Base-by-base conservation (phyloP, 331 rosid species). In the Quercus tomentella region DNA sequence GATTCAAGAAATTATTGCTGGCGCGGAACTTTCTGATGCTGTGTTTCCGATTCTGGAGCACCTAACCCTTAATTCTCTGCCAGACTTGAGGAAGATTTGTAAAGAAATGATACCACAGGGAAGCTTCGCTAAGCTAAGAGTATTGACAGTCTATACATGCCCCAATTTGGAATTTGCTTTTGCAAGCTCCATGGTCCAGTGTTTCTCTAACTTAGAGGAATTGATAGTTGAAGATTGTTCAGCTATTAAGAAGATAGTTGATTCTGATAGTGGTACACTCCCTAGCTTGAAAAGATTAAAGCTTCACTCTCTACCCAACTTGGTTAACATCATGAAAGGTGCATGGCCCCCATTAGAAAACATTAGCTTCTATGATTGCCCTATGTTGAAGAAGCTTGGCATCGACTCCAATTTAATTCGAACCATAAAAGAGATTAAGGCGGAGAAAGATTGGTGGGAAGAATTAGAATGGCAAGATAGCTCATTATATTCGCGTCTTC, bases 391-490 rank as follows among this genome's bases (percentile, higher is more conserved):
- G 22, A 30, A 25, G 0, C 81, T 68, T 54, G 33, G 68, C 6
- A 2, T 0, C 0, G 16, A 1, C 10, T 2, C 76, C 70, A 70
- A 56, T 78, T 21, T 57, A 20, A 69, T 69, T 15, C 0, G 5
- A 4, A 6, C 23, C 1, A n/a, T 70, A 1, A 56, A 35, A 45
- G 49, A 15, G 6, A 80, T 84, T 10, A 84, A 57, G 45, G 87
- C 79, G 30, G 87, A 84, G 67, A 76, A 22, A 2, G 17, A 5
- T 3, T 84, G 87, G 84, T 80, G 84, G 87, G 51, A 56, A 26
- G 15, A 23, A 21, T 43, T 83, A 1, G 3, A 77, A 31, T 69
- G 75, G 86, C 52, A 10, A 45, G 52, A 45, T 45, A 45, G 9
- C 10, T 35, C 52, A 10, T 45, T 45, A 45, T 11, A 11, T 11